Percentiles rank a stretch among this genome's conserved stretches.
Conservation (phyloP, 1,284 basidiomycete genomes). For the Ustilago xerochloae region DNA sequence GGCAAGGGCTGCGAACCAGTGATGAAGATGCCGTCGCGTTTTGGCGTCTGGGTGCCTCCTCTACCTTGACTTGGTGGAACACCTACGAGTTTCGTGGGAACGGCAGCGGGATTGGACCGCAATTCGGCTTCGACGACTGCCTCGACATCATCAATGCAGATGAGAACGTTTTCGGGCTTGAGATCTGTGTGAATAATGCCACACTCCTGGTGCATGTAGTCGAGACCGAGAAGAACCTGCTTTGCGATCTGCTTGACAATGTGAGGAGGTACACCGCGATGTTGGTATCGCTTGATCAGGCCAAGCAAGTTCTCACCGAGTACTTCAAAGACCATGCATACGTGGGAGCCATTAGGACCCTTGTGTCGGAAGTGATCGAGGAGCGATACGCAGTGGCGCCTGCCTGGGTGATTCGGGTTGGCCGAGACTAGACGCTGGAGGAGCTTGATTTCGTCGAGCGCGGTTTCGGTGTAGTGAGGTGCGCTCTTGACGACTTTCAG, state of each 20-base stretch:
- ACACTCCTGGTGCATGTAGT: slow-evolving; percentile 97
- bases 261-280: slow-evolving; percentile 92
- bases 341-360: slow-evolving; percentile 94
- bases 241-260: slow-evolving; percentile 97
- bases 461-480: slow-evolving; percentile 95
- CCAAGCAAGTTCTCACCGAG: slow-evolving; percentile 97
- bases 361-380: slow-evolving; percentile 97
- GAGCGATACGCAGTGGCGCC: slow-evolving; percentile 82
- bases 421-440: slow-evolving; percentile 93
- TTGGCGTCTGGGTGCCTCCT: slow-evolving; percentile 95
- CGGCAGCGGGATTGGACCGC: slow-evolving; percentile 73
- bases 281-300: slow-evolving; percentile 93
- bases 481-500: slow-evolving; percentile 99
- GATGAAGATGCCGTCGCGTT: slow-evolving; percentile 87
- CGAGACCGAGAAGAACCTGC: slow-evolving; percentile 91
- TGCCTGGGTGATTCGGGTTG: slow-evolving; percentile 72
- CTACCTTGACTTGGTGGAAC: slow-evolving; percentile 94
- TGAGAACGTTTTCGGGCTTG: slow-evolving; percentile 97
- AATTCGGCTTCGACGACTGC: slow-evolving; percentile 89
- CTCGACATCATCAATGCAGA: slow-evolving; percentile 97
- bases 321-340: slow-evolving; percentile 99
- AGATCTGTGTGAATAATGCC: slow-evolving; percentile 86
- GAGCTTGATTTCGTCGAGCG: slow-evolving; percentile 97
- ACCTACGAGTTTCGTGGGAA: slow-evolving; percentile 85
- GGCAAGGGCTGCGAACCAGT: slow-evolving; percentile 94